These are phyloP conservation scores for Termitomyces sp. DNA, from an alignment of 768 basidiomycete genomes.

Conservation along the genomic window DNA sequence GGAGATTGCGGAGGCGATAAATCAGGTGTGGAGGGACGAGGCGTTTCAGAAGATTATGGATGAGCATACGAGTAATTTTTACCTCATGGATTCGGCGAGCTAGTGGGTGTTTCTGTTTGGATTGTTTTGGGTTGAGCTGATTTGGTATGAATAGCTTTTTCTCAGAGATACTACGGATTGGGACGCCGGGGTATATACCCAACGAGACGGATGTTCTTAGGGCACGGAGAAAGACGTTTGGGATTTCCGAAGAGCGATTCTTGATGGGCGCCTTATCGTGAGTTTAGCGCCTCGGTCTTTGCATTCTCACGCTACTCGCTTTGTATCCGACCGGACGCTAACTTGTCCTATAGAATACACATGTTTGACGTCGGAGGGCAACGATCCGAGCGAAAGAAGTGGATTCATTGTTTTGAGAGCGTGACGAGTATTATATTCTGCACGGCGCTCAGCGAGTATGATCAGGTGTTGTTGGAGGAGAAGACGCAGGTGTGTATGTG, in stretches of 20 bases:
- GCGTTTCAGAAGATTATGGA: slow-evolving; percentile 52
- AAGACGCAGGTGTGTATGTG: slow-evolving; percentile 60
- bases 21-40: slow-evolving; percentile 67
- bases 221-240: slow-evolving; percentile 81
- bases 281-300: slow-evolving; percentile 16
- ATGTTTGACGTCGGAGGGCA: slow-evolving; percentile 84
- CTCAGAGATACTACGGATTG: slow-evolving; percentile 75
- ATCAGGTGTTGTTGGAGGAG: slow-evolving; percentile 69
- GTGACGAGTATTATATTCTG: slow-evolving; percentile 72
- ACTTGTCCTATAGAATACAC: slow-evolving; percentile 38
- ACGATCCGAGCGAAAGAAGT: slow-evolving; percentile 77
- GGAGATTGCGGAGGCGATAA: slow-evolving; percentile 66
- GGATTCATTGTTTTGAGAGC: slow-evolving; percentile 42
- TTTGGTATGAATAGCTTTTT: slow-evolving; percentile 62
- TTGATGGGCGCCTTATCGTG: slow-evolving; percentile 61
- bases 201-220: slow-evolving; percentile 82
- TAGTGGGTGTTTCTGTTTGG: slow-evolving; percentile 55
- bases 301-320: neutral
- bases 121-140: neutral
- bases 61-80: slow-evolving; percentile 71
- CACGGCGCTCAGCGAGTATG: slow-evolving; percentile 68
- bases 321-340: neutral
- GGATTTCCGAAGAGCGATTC: slow-evolving; percentile 87
- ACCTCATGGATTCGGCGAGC: slow-evolving; percentile 90
- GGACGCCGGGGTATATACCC: slow-evolving; percentile 71